Base-by-base conservation (phyloP, 176 grass and related monocot species). In the Lolium multiflorum region DNA sequence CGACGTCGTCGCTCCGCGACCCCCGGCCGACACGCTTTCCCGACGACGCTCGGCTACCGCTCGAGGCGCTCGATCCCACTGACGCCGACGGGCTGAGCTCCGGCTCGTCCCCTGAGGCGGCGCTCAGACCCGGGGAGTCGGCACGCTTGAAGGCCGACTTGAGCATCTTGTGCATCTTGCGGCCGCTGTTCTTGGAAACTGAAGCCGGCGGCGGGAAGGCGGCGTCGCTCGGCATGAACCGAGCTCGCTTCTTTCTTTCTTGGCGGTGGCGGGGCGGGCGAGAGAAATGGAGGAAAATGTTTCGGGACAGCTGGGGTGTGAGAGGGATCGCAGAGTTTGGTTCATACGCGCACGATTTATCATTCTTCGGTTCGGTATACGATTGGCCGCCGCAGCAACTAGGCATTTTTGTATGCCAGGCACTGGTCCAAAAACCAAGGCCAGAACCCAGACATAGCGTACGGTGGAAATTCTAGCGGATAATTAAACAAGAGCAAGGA, bases 101-200 rank as follows among this genome's bases (percentile, higher is more conserved):
- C 73, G 66, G 20, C 9, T 90, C 86, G 5, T 87, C 85, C 77
- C 44, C 54, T 8, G 54, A 50, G 48, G 48, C 25, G 11, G 37
- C 52, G 17, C 20, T 76, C 76, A 12, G 41, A 61, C 44, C 26
- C 12, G 82, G 68, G 70, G 82, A 71, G 3, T 77, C 81, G 55
- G 85, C 91, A 73, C 86, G 83, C 87, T 83, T 95, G 91, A 92
- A 93, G 26, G 93, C 91, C 28, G 89, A 81, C 88, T 87, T 86
- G 71, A 95, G 71, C 64, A 89, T 87, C 89, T 87, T 85, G 28
- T 87, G 89, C 85, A 93, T 79, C 73, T 68, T 91, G 51, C 78
- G 56, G 47, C 72, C 72, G 37, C 77, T 71, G 84, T 57, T 81
- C 47, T 81, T 82, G 74, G 73, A 85, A 12, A 37, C 28, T 55